Evolutionary conservation across 148 eudicot genomes (phyloP), one percentile per base, ranked within the genome.

Genomic region (Gaultheria prostrata): DNA sequence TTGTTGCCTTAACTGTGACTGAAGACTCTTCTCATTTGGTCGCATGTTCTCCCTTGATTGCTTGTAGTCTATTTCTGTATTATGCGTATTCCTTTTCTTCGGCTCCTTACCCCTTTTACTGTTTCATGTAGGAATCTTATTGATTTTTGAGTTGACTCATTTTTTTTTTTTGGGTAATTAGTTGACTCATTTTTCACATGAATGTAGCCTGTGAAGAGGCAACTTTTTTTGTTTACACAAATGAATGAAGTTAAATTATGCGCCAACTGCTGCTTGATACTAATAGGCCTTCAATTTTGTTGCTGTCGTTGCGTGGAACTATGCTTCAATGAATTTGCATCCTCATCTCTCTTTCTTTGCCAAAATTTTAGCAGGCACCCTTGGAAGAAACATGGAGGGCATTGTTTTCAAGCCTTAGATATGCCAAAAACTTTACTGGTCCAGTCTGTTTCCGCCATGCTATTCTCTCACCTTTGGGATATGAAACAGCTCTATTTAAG

Each of bases 301-400:
- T 43, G 6, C 78, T 80, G 54, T 73, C 26, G 18, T 76, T 82
- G n/a, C 0, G 10, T 26, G 50, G 77, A 65, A 28, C 69, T n/a
- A 35, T 69, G 82, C 30, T 49, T 83, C 65, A 50, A 24, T 83
- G 24, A 56, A 13, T 54, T 17, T 24, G 17, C 46, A 26, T 28
- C 49, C 26, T 81, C 59, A 84, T 73, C 17, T 81, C 75, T 53
- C n/a, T 10, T 69, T 35, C 63, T 33, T 28, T 75, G 80, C 43
- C 18, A 33, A 57, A 79, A 35, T 48, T 39, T 79, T 86, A 65
- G 53, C 94, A 97, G 99, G 89, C 99, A 82, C 93, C 81, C 39
- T 86, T 97, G 88, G 99, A 97, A 82, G 97, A 97, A 89, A 97
- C 98, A 84, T 97, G 99, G 99, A 88, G 84, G 83, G 94, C 95